Evolutionary conservation across 176 grass and related monocot genomes (phyloP).

Genomic region (Triticum dicoccoides): DNA sequence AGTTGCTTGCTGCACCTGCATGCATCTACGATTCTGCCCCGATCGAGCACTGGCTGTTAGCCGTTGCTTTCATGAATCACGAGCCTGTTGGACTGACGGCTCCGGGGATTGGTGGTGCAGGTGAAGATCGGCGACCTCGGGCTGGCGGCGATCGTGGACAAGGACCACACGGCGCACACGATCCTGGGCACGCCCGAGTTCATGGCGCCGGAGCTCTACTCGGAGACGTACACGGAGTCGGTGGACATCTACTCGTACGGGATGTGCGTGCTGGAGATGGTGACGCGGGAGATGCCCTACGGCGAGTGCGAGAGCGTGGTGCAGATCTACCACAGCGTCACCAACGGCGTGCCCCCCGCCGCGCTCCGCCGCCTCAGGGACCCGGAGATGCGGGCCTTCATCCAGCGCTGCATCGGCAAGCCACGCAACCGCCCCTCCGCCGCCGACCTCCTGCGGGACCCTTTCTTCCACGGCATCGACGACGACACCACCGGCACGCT

Average conservation of each 20-base stretch:
- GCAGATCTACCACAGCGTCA: constrained; percentile 76
- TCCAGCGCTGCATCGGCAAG: constrained; percentile 72
- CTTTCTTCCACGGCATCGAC: constrained; percentile 69
- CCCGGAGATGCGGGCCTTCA: constrained; percentile 66
- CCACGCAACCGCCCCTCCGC: constrained; percentile 64
- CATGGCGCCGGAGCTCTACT: constrained; percentile 98
- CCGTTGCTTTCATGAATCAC: constrained; percentile 25
- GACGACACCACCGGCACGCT: constrained; percentile 37
- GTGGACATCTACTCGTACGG: constrained; percentile 98
- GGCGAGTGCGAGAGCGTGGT: constrained; percentile 74
- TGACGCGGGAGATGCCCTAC: constrained; percentile 91
- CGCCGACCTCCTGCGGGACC: constrained; percentile 68
- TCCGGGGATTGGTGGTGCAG: constrained; percentile 10
- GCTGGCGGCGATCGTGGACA: constrained; percentile 85
- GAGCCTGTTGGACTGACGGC: constrained; percentile 1
- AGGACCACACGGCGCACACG: constrained; percentile 75
- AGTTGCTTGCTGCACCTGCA: background rate
- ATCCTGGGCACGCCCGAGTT: constrained; percentile 93
- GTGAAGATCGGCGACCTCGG: constrained; percentile 97
- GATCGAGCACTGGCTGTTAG: background rate
- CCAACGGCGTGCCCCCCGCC: constrained; percentile 40
- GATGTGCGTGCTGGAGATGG: constrained; percentile 97
- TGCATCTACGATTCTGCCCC: background rate
- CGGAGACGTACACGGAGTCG: constrained; percentile 91
- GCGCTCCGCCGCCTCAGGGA: constrained; percentile 61